Percentiles rank a stretch among this genome's conserved stretches.
phyloP scores from a whole-genome alignment of 208 protist species.

The Herpetomonas tarakana region DNA sequence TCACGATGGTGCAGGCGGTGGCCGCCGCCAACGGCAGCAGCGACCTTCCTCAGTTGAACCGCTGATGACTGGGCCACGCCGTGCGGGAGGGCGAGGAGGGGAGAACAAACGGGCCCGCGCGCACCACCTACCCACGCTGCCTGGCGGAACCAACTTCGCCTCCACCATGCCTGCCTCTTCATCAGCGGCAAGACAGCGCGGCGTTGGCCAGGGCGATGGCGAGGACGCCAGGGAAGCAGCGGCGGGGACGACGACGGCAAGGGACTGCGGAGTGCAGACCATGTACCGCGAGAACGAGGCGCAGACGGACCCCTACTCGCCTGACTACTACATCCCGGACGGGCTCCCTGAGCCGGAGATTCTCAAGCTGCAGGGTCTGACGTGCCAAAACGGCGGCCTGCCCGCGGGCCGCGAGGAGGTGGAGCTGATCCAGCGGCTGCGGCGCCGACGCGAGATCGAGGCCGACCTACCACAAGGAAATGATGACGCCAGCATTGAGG shows the following conservation, averaged over 20 bases:
- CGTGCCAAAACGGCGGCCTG: slow-evolving; percentile 56
- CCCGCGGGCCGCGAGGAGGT: slow-evolving; percentile 82
- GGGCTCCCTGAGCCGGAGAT: slow-evolving; percentile 64
- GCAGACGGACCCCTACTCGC: slow-evolving; percentile 90
- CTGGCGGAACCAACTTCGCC: background rate
- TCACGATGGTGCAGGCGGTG: background rate
- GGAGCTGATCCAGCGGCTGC: slow-evolving; percentile 85
- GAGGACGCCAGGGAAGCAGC: background rate
- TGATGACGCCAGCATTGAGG: slow-evolving; percentile 52
- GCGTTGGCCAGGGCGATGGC: background rate
- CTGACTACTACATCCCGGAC: slow-evolving; percentile 79
- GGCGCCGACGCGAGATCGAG: slow-evolving; percentile 79
- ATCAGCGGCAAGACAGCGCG: background rate
- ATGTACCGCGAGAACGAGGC: slow-evolving; percentile 80
- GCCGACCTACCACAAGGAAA: slow-evolving; percentile 43
- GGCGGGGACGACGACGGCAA: background rate
- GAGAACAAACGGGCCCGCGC: slow-evolving; percentile 10
- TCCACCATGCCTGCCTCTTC: background rate
- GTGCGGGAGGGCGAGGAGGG: background rate
- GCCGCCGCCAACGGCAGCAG: background rate
- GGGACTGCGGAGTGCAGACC: slow-evolving; percentile 59
- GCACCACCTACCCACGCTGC: slow-evolving; percentile 36
- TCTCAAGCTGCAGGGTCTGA: slow-evolving; percentile 60
- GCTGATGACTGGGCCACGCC: no score
- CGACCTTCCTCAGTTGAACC: background rate